Percentiles rank a stretch among this genome's conserved stretches.
phyloP scores from a whole-genome alignment of 2,329 filamentous ascomycete genomes.

The Diplodia scrobiculata region DNA sequence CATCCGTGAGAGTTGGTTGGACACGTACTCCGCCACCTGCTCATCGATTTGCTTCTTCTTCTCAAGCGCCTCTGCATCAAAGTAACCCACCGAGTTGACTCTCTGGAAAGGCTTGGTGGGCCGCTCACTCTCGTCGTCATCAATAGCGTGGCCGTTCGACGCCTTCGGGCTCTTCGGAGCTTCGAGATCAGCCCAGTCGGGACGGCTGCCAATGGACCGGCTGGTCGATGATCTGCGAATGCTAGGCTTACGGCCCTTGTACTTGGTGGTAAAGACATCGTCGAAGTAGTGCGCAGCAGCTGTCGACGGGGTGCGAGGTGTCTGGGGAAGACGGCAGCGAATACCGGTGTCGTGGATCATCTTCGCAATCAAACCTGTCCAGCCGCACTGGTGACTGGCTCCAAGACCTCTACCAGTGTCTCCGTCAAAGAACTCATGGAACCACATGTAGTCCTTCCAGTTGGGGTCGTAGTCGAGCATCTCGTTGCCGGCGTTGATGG shows the following conservation, averaged over 20 bases:
- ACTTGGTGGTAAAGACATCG: constrained; percentile 66
- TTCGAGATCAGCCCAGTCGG: constrained; percentile 64
- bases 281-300: constrained; percentile 95
- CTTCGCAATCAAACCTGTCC: constrained; percentile 93
- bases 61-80: constrained; percentile 55
- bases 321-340: constrained; percentile 88
- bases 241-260: constrained; percentile 50
- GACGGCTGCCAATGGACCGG: constrained; percentile 79
- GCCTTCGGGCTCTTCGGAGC: constrained; percentile 33
- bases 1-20: constrained; percentile 75
- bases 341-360: constrained; percentile 97
- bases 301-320: constrained; percentile 80
- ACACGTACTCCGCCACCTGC: constrained; percentile 79
- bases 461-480: constrained; percentile 86
- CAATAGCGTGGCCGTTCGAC: constrained; percentile 28
- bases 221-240: constrained; percentile 78
- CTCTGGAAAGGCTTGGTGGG: constrained; percentile 36
- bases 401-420: constrained; percentile 86
- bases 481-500: constrained; percentile 83
- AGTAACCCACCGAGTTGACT: constrained; percentile 54
- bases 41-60: constrained; percentile 48
- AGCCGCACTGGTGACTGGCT: constrained; percentile 91
- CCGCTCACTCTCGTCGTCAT: constrained; percentile 34
- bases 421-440: constrained; percentile 96
- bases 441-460: constrained; percentile 94